Conservation (phyloP, 108 stramenopile genomes). For the Nitzschia sp. region DNA sequence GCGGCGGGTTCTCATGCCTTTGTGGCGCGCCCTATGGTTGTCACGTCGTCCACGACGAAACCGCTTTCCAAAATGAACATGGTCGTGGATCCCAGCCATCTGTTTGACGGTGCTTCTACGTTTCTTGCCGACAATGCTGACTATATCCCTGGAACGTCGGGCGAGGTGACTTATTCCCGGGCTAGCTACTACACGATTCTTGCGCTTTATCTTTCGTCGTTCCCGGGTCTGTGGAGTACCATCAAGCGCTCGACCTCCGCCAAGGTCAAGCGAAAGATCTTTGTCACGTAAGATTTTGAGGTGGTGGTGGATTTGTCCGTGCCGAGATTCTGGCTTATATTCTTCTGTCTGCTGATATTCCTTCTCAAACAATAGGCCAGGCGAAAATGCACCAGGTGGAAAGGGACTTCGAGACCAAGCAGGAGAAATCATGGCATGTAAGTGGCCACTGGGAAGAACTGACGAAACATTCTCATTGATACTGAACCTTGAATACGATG, state of each 20-base stretch:
- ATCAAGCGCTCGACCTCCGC: slow-evolving; percentile 90
- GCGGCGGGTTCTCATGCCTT: not conserved
- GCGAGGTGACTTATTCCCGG: slow-evolving; percentile 71
- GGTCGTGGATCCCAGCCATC: slow-evolving; percentile 8
- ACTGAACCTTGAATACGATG: not conserved
- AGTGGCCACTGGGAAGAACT: too few species aligned
- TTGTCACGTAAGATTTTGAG: slow-evolving; percentile 51
- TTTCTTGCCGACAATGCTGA: slow-evolving; percentile 15
- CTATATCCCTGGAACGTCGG: slow-evolving; percentile 38
- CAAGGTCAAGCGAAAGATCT: slow-evolving; percentile 88
- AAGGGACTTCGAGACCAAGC: slow-evolving; percentile 80
- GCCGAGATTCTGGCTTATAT: not conserved
- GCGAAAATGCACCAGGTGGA: slow-evolving; percentile 50
- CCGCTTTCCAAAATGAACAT: not conserved
- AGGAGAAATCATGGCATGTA: slow-evolving; percentile 95
- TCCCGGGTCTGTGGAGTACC: slow-evolving; percentile 92
- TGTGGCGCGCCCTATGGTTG: not conserved
- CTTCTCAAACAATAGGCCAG: slow-evolving; percentile 16
- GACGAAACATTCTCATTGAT: too few species aligned
- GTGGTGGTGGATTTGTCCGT: not conserved
- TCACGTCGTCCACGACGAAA: not conserved
- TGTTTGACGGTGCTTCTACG: slow-evolving; percentile 9
- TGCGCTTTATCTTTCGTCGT: slow-evolving; percentile 80
- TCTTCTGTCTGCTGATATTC: not conserved
- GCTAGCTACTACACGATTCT: slow-evolving; percentile 92